Base-by-base conservation (phyloP, 768 basidiomycete species). In the Mycena pura region DNA sequence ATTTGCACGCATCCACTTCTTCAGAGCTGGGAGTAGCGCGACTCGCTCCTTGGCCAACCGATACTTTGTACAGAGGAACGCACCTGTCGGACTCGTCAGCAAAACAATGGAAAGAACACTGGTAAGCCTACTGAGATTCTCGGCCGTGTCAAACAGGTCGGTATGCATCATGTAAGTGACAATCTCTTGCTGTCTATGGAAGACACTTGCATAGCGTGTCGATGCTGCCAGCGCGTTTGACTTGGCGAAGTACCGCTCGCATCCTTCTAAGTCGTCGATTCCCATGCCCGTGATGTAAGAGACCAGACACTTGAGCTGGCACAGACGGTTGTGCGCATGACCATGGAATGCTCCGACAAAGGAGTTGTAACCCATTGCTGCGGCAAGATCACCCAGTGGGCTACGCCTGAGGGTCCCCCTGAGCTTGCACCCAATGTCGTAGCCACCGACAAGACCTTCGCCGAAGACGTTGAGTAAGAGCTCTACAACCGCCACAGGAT, bases 341-440 rank as follows among this genome's bases (percentile, higher is more conserved):
- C 57, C 65, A 34, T 63, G 62, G 40, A 56, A 56, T 5, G 41
- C 54, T 14, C 55, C 55, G 5, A 57, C 31, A 7, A 57, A 15
- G n/a, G 31, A 47, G 6, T 46, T 38, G 43, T 22, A 59, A 2
- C 38, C 13, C 24, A 11, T 39, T n/a, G n/a, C 17, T 6, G 9
- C n/a, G 5, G 58, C 63, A 13, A 44, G 39, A 4, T 3, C 3
- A 19, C 44, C 61, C 4, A 65, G 64, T n/a, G 25, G 27, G 25
- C 50, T 29, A 36, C 31, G 40, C 7, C n/a, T 31, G 13, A 67
- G 40, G 7, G 54, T 60, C 21, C 21, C 57, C 24, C 40, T 31
- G 49, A 67, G 64, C 31, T 48, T 60, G 36, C 66, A 67, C 2
- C 63, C 63, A n/a, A 65, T 58, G 47, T 68, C 64, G 52, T 65